These are phyloP conservation scores for Jatropha multifida DNA, from an alignment of 441 rosid genomes.

Conservation along the genomic window DNA sequence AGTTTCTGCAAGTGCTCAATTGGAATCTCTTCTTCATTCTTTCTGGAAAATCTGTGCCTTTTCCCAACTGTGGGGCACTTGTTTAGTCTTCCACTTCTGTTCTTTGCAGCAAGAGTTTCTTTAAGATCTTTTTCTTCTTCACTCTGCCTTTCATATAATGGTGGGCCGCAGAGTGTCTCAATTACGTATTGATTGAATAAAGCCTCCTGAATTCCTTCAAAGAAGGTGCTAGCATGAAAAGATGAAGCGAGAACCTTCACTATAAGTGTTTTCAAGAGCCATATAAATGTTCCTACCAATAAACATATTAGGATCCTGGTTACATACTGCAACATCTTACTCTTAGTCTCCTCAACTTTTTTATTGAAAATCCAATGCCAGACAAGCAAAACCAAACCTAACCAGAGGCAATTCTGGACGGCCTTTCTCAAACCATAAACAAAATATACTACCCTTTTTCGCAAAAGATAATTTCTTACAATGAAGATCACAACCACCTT, in stretches of 20 bases:
- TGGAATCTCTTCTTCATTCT: constrained; percentile 37
- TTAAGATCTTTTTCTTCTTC: constrained; percentile 18
- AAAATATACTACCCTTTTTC: constrained; percentile 61
- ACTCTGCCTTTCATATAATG: constrained; percentile 34
- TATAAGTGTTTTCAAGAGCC: constrained; percentile 60
- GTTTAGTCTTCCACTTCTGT: constrained; percentile 20
- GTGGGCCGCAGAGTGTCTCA: constrained; percentile 54
- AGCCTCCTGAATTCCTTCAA: constrained; percentile 68
- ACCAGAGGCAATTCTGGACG: constrained; percentile 67
- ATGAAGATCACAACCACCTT: constrained; percentile 47
- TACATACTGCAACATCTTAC: constrained; percentile 38
- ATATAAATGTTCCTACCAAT: constrained; percentile 47
- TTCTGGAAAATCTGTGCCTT: constrained; percentile 25
- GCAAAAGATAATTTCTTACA: constrained; percentile 48
- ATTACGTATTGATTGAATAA: constrained; percentile 59
- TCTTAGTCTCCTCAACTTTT: constrained; percentile 29
- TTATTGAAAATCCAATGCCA: constrained; percentile 46
- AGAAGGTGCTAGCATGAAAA: constrained; percentile 61
- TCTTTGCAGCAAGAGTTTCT: constrained; percentile 30
- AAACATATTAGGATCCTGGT: constrained; percentile 49
- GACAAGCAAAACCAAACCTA: constrained; percentile 50
- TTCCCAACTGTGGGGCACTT: constrained; percentile 28
- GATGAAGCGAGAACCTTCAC: constrained; percentile 65
- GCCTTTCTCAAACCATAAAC: constrained; percentile 64
- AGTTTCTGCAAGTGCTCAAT: constrained; percentile 49